These are phyloP conservation scores for Chytridium lagenaria DNA, from an alignment of 371 early-diverging fungal genomes.

Conservation along the genomic window DNA sequence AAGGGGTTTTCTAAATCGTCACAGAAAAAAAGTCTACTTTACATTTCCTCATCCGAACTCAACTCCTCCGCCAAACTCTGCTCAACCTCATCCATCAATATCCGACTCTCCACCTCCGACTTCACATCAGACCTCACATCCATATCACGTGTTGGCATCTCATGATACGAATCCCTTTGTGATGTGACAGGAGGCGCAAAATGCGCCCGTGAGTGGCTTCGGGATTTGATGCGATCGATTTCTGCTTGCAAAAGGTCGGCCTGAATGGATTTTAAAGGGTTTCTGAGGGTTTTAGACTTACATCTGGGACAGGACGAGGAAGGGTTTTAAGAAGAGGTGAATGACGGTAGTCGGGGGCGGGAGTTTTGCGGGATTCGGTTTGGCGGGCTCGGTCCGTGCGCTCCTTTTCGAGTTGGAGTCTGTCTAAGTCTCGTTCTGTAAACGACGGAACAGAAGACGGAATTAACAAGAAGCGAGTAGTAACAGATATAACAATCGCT, in stretches of 20 bases:
- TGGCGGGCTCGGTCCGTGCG: constrained; percentile 39
- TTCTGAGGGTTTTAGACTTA: neutral
- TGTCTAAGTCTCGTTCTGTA: constrained; percentile 47
- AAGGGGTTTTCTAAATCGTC: no score
- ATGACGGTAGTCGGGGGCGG: neutral
- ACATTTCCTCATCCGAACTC: no score
- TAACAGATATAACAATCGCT: neutral
- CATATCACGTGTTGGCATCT: neutral
- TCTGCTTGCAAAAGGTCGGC: constrained; percentile 11
- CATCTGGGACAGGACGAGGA: neutral
- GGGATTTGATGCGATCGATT: constrained; percentile 6
- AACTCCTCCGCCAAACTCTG: no score
- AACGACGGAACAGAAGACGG: no score
- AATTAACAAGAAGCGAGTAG: neutral
- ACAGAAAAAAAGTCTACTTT: no score
- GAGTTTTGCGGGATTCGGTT: neutral
- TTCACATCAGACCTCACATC: no score
- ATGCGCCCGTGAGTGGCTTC: neutral
- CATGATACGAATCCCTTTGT: neutral
- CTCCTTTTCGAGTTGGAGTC: constrained; percentile 39
- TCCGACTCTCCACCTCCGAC: no score
- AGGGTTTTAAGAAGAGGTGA: neutral
- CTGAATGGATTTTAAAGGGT: neutral
- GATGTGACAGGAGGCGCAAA: neutral
- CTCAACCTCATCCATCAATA: no score